These are phyloP conservation scores for Rhodotorula babjevae DNA, from an alignment of 768 basidiomycete species.

Conservation along the genomic window DNA sequence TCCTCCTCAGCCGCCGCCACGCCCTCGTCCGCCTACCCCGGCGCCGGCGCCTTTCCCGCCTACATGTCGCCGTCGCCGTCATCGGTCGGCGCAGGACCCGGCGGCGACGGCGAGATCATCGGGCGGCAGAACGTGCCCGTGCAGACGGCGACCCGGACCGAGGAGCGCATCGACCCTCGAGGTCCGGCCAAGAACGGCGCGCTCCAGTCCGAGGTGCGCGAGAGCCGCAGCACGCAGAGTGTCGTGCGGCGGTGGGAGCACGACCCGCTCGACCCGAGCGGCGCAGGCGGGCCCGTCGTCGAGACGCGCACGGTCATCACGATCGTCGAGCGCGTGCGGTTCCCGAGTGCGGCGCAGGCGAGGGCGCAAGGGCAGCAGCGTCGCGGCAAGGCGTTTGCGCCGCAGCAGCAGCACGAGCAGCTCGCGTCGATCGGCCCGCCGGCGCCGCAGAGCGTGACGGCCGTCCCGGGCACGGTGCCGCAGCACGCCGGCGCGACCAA, in stretches of 20 bases:
- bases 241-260: slow-evolving; percentile 26
- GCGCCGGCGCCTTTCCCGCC: not conserved
- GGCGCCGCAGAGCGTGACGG: not conserved
- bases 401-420: not conserved
- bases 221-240: slow-evolving; percentile 10
- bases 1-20: not conserved
- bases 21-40: not conserved
- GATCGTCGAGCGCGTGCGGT: slow-evolving; percentile 27
- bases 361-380: not conserved
- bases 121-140: slow-evolving; percentile 10
- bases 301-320: slow-evolving; percentile 32
- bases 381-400: not conserved
- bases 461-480: not conserved
- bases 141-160: not conserved
- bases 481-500: not conserved
- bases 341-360: not conserved
- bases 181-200: not conserved
- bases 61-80: no score
- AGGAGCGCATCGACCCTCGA: slow-evolving; percentile 22
- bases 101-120: slow-evolving; percentile 21
- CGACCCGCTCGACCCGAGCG: slow-evolving; percentile 5
- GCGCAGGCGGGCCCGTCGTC: slow-evolving; percentile 11
- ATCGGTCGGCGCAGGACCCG: not conserved
- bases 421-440: not conserved
- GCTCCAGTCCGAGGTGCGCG: slow-evolving; percentile 10